Evolutionary conservation across 2,329 filamentous ascomycete genomes (phyloP), one percentile per base, ranked within the genome.

Genomic region (Zasmidium cellare): DNA sequence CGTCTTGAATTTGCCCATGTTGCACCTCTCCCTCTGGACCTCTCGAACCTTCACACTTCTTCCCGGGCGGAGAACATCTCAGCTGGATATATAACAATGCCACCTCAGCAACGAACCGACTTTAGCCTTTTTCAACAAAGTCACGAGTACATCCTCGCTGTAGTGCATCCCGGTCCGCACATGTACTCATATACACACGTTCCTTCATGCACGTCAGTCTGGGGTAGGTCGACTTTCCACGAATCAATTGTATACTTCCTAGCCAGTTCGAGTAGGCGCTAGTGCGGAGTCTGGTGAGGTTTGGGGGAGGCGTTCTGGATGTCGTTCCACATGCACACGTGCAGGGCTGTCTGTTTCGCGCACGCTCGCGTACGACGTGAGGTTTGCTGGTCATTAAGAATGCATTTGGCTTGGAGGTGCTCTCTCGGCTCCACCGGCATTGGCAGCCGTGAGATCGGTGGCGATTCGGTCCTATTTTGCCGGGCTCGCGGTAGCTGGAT

Each of bases 1-100:
- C 19, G 56, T 63, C 48, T 59, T 56, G 23, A 54, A 49, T 46
- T 57, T 60, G n/a, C 58, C 61, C 61, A 63, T 63, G 23, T 54
- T 58, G 7, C n/a, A n/a, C n/a, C n/a, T n/a, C n/a, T n/a, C n/a
- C n/a, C n/a, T n/a, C n/a, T n/a, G n/a, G n/a, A 31, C 14, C 28
- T 7, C 28, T 14, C 28, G 14, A 31, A 14, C 14, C 28, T 28
- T 28, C 25, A 28, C 25, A 11, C 25, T 28, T 11, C 25, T 28
- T 11, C 25, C 25, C 6, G 25, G 31, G 23, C 50, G 25, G 35
- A 31, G 50, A 18, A 44, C n/a, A 19, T 16, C 41, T 51, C 35
- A 24, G 35, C 31, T 24, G 18, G 23, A 52, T 45, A 45, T 52
- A 52, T 45, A 19, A 23, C 18, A 11, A 11, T 9, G 16, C 35